Base-by-base conservation (phyloP, 2,329 filamentous ascomycete species). In the Trichoderma harzianum region DNA sequence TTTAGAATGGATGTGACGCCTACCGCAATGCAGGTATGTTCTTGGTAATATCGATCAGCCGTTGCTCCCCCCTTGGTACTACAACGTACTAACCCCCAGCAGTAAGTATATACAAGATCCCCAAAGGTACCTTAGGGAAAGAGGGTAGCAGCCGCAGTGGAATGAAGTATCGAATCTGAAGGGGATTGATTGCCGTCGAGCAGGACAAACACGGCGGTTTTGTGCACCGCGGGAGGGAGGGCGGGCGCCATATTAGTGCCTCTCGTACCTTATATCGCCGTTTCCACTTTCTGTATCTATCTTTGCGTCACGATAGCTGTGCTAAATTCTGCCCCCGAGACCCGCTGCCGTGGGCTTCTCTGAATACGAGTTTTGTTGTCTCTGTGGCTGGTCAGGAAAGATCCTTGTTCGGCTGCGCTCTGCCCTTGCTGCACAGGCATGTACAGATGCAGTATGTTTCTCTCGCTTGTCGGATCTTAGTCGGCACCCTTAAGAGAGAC, bases 351-450 rank as follows among this genome's bases (percentile, higher is more conserved):
- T 53, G 57, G 51, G 67, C 57, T 63, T 55, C 8, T 43, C 47
- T 63, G 39, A 63, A 70, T 64, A 69, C 55, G 67, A 69, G 67
- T 34, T 43, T 18, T 61, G 26, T 36, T 51, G 39, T 69, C 58
- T 53, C 47, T 53, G 57, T 34, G 57, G 66, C 66, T 53, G 66
- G 66, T 53, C 36, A 51, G 55, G 39, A 36, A 8, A 16, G 57
- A 62, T n/a, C 67, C 67, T 62, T 61, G 67, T n/a, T 34, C 21
- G 36, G 67, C 16, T 69, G 30, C 43, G 67, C 39, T 39, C 66
- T 53, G 67, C 67, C 67, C 67, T 69, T 53, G 39, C 57, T 28
- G 55, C 36, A 30, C 57, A 62, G 57, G 39, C 32, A 53, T 53
- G 47, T 21, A 53, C 47, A 53, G 47, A 62, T 61, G 67, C 57